Conservation (phyloP, 805 yeast genomes). For the Metschnikowia shivogae region DNA sequence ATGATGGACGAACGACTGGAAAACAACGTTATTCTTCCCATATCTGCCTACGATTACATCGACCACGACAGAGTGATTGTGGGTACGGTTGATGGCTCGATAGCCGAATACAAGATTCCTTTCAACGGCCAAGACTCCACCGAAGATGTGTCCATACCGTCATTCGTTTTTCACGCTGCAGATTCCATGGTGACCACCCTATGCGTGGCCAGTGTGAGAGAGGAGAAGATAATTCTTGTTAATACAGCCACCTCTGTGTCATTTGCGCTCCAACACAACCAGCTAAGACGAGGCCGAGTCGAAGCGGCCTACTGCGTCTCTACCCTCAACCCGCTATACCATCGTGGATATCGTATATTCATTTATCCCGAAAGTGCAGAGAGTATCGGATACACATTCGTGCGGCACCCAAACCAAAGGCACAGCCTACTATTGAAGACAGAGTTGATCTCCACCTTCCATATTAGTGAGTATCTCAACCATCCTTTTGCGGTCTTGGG, state of each 20-base stretch:
- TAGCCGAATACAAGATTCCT: conserved; percentile 54
- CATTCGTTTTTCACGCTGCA: conserved; percentile 28
- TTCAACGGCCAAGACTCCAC: background rate
- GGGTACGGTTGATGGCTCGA: conserved; percentile 56
- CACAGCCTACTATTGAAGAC: conserved; percentile 27
- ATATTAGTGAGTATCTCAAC: conserved; percentile 28
- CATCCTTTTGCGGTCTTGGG: conserved; percentile 38
- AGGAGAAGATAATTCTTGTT: conserved; percentile 22
- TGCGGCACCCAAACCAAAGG: conserved; percentile 33
- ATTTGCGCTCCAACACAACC: conserved; percentile 17
- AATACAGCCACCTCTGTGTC: conserved; percentile 29
- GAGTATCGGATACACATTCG: conserved; percentile 26
- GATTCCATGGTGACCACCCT: conserved; percentile 30
- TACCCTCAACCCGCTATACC: conserved; percentile 26
- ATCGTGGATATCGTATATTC: conserved; percentile 24
- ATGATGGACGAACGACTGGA: conserved; percentile 8
- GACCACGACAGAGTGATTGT: conserved; percentile 43
- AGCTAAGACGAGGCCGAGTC: conserved; percentile 27
- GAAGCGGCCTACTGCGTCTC: conserved; percentile 24
- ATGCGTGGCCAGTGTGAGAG: conserved; percentile 23
- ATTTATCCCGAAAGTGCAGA: conserved; percentile 28
- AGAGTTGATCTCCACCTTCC: conserved; percentile 29
- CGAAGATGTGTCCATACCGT: conserved; percentile 25
- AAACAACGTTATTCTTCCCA: conserved; percentile 15
- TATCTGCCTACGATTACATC: conserved; percentile 48